Base-by-base conservation (phyloP, 169 alveolate species). In the Eimeria nieschulzi region DNA sequence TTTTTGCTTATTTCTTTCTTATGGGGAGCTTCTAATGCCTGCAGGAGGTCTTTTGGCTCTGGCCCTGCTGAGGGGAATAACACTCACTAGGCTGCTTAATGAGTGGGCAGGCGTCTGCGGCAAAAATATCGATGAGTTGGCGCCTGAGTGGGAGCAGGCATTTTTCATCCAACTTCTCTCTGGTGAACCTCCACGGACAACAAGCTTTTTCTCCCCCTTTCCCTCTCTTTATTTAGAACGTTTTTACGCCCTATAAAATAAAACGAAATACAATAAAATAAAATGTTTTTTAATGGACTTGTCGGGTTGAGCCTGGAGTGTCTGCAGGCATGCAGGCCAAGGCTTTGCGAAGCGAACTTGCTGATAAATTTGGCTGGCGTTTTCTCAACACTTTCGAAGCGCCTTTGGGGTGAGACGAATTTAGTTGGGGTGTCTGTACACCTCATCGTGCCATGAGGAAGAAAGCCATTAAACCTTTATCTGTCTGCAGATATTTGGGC, bases 41-140 rank as follows among this genome's bases (percentile, higher is more conserved):
- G 33, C 82, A 83, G 91, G 91, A 2, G 91, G 82, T 5, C 91
- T 83, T 0, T 26, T 83, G 68, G 91, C 91, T 0, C 82, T 83
- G 64, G 91, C 80, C 19, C 26, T 83, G 66, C 91, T 83, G 9
- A 63, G 91, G 23, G 91, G 91, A 19, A 23, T 83, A 17, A 46
- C 80, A n/a, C 54, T 64, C 26, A 53, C 66, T 3, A 54, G 78
- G 23, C 19, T 83, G 80, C 55, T 83, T 54, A 0, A 33, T 23
- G 70, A 68, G 39, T 83, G 91, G 91, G 33, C 71, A 2, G 91
- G 82, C 5, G 55, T 51, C 7, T 53, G 70, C 13, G 86, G 86
- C 13, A 78, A 54, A 23, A 54, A 55, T 68, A 21, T 21, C 61
- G 70, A 78, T 9, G 71, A 54, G n/a, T 26, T 78, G 53, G 39